These are phyloP conservation scores for Persicaria maculosa DNA, from an alignment of 148 eudicot genomes.

Conservation along the genomic window DNA sequence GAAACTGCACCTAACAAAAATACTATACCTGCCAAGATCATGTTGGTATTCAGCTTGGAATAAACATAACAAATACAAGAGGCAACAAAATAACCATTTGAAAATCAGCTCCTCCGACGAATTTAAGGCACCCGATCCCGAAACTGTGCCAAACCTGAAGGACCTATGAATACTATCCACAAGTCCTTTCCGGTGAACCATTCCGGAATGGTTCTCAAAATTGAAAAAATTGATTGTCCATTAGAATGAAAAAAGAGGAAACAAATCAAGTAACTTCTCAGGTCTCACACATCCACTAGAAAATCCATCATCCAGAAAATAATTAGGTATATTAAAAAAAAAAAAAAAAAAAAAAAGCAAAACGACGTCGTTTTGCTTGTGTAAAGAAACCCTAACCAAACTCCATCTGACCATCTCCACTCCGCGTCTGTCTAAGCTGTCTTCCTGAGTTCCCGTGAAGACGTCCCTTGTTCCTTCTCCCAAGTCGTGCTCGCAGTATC, in stretches of 20 bases:
- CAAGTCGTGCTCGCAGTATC: too few relatives aligned
- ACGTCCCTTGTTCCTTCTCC: too few relatives aligned
- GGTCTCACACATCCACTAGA: background rate
- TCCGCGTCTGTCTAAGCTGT: too few relatives aligned
- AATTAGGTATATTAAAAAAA: too few relatives aligned
- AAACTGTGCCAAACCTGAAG: slow-evolving; percentile 56
- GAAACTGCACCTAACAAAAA: slow-evolving; percentile 3
- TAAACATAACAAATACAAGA: background rate
- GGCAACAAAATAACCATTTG: background rate
- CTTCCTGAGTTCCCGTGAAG: too few relatives aligned
- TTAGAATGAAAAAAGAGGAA: background rate
- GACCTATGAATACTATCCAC: too few relatives aligned
- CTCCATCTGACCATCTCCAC: too few relatives aligned
- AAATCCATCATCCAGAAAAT: background rate
- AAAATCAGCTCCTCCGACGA: slow-evolving; percentile 41
- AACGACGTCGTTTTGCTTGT: too few relatives aligned
- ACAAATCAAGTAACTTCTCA: background rate
- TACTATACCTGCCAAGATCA: slow-evolving; percentile 11
- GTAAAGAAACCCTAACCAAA: too few relatives aligned
- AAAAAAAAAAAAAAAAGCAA: too few relatives aligned
- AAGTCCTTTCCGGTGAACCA: too few relatives aligned
- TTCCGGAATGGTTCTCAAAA: too few relatives aligned
- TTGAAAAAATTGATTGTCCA: background rate
- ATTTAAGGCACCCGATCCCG: slow-evolving; percentile 42
- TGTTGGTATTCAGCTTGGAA: background rate